Evolutionary conservation across 2,329 filamentous ascomycete species (phyloP), one percentile per base, ranked within the genome.

Genomic region (Daldinia eschscholtzii): DNA sequence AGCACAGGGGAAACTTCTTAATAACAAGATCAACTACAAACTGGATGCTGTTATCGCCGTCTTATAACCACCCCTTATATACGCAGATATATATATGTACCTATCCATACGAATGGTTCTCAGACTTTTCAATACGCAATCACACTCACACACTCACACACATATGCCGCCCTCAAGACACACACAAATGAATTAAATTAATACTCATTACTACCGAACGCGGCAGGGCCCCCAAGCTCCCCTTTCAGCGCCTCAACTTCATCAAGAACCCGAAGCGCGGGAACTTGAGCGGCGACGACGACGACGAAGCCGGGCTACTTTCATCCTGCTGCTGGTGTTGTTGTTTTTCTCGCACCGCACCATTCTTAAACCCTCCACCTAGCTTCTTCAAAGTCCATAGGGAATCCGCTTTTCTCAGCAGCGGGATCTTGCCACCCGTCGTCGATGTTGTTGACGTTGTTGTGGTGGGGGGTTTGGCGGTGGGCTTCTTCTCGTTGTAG

Each of bases 341-440:
- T 13, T 50, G 46, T 18, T 52, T 52, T 26, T 52, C 46, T 7
- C 46, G 46, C 12, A 18, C 15, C 18, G 26, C 26, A 10, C 28
- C 15, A 4, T 4, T 37, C 37, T 28, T 41, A 12, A 57, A 57
- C 10, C 35, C 37, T 12, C 35, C 37, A 1, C 53, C 80, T 20
- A 83, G 76, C 61, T 79, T 81, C 3, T 80, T 82, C 60, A 89
- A 74, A 15, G 80, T 81, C 83, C 85, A 86, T 52, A 83, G 81
- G 0, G 86, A 87, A 41, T 86, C 84, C 42, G 79, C 80, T 72
- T 81, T 85, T 52, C 79, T 76, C 57, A 86, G 74, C 70, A 80
- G 62, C 62, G 79, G 76, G 4, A 74, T 71, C 42, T 60, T 61
- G 37, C 48, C 18, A 18, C 6, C 28, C 26, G 23, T 50, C 1